A percentile compares a stretch with the other conserved stretches of the same genome.
Evolutionary conservation across 495 filamentous ascomycete species (phyloP).

Genomic region (Daldinia vernicosa): DNA sequence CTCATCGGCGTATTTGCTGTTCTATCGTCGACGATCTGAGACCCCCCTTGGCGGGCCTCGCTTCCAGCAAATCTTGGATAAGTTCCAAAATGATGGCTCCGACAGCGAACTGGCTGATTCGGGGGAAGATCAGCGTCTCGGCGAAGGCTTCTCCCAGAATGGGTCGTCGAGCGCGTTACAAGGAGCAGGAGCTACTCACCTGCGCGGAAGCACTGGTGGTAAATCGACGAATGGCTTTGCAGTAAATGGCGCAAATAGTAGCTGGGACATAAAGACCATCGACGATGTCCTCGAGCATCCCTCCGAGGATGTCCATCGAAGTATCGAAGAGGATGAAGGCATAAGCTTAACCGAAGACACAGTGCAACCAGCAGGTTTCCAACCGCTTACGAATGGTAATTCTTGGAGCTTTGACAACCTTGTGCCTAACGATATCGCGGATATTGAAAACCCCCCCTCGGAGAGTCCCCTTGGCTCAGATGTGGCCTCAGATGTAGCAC

Average conservation of each 20-base stretch:
- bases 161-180: conserved; percentile 84
- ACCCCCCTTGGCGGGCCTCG: conserved; percentile 77
- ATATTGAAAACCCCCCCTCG: conserved; percentile 40
- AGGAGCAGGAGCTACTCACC: conserved; percentile 79
- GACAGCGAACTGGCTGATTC: conserved; percentile 59
- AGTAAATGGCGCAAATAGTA: background rate
- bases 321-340: conserved; percentile 51
- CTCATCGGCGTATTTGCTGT: conserved; percentile 87
- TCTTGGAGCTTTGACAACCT: conserved; percentile 54
- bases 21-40: conserved; percentile 88
- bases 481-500: conserved; percentile 51
- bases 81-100: conserved; percentile 56
- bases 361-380: conserved; percentile 15
- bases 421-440: background rate
- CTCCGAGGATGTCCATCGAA: conserved; percentile 24
- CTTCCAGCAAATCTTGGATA: conserved; percentile 73
- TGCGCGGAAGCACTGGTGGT: conserved; percentile 68
- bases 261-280: conserved; percentile 6
- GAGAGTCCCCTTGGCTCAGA: conserved; percentile 47
- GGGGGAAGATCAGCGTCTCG: conserved; percentile 89
- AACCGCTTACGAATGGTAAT: conserved; percentile 29
- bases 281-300: conserved; percentile 22
- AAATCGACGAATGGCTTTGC: conserved; percentile 37
- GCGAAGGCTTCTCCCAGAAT: conserved; percentile 80
- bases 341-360: conserved; percentile 45